Evolutionary conservation across 805 yeast genomes (phyloP).

Genomic region (Pichia sporocuriosa): DNA sequence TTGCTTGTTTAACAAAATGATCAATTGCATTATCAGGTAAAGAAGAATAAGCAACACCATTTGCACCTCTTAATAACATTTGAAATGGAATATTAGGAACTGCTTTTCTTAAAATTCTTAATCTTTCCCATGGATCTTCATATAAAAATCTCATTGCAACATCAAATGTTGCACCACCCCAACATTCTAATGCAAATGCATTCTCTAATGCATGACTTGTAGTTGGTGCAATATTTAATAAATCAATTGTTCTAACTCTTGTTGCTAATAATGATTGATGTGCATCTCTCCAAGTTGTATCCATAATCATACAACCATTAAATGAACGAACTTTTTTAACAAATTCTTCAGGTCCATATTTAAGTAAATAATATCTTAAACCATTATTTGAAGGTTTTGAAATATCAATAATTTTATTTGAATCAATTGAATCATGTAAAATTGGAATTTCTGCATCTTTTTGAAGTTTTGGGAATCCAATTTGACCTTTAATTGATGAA

Average conservation of each 20-base stretch:
- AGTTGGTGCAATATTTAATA: conserved; percentile 85
- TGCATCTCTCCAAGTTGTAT: conserved; percentile 99
- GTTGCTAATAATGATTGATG: conserved; percentile 97
- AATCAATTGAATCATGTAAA: conserved; percentile 51
- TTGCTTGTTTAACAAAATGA: conserved; percentile 92
- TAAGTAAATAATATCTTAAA: conserved; percentile 84
- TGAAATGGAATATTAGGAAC: conserved; percentile 99
- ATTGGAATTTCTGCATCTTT: conserved; percentile 72
- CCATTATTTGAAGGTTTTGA: conserved; percentile 60
- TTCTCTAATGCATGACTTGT: conserved; percentile 87
- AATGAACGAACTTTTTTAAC: conserved; percentile 80
- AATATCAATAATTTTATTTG: conserved; percentile 53
- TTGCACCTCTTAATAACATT: conserved; percentile 98
- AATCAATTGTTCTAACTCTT: conserved; percentile 90
- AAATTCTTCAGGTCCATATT: conserved; percentile 82
- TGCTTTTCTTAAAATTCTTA: conserved; percentile 75
- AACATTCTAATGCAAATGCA: conserved; percentile 94
- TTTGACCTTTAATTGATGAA: conserved; percentile 90
- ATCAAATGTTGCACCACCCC: conserved; percentile 99
- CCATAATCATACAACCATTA: conserved; percentile 90
- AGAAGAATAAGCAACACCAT: conserved; percentile 97
- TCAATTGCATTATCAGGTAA: conserved; percentile 98
- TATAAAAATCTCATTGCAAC: conserved; percentile 97
- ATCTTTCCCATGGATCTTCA: conserved; percentile 98
- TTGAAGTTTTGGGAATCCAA: conserved; percentile 79